These are phyloP conservation scores for peach (Prunus persica) DNA, from an alignment of 306 rosid species.

Conservation along the genomic window DNA sequence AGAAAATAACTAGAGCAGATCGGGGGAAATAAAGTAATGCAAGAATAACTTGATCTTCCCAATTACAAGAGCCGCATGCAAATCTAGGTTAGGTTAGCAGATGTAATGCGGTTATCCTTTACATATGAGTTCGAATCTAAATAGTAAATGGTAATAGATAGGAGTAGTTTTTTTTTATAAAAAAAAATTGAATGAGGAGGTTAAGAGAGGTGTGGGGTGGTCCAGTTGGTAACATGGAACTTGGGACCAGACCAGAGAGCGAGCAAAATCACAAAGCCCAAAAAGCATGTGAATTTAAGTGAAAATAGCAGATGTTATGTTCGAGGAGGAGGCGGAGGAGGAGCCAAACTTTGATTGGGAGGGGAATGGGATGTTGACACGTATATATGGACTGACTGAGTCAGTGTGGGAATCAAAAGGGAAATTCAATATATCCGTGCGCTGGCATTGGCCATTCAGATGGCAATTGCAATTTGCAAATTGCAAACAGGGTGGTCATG, in stretches of 20 bases:
- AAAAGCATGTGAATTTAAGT: constrained; percentile 36
- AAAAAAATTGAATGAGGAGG: too few relatives aligned
- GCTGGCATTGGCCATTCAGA: constrained; percentile 17
- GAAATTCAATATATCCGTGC: neutral
- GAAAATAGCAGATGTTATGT: constrained; percentile 9
- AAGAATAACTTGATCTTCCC: neutral
- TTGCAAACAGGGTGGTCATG: too few relatives aligned
- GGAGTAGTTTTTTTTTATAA: too few relatives aligned
- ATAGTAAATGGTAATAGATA: too few relatives aligned
- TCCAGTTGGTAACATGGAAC: constrained; percentile 40
- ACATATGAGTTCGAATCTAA: too few relatives aligned
- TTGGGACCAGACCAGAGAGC: constrained; percentile 43
- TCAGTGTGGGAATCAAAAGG: constrained; percentile 9
- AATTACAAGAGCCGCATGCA: neutral
- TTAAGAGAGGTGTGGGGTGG: constrained; percentile 28
- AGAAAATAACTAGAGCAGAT: neutral
- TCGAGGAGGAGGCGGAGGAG: constrained; percentile 23
- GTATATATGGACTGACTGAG: neutral
- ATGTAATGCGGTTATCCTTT: too few relatives aligned
- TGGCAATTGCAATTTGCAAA: neutral
- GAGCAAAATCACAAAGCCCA: constrained; percentile 20
- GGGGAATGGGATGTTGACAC: constrained; percentile 18
- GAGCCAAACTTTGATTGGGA: constrained; percentile 1
- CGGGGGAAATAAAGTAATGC: neutral
- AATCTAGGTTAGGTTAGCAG: too few relatives aligned